Evolutionary conservation across 2,329 filamentous ascomycete genomes (phyloP).

Genomic region (Cladosporium colombiae): DNA sequence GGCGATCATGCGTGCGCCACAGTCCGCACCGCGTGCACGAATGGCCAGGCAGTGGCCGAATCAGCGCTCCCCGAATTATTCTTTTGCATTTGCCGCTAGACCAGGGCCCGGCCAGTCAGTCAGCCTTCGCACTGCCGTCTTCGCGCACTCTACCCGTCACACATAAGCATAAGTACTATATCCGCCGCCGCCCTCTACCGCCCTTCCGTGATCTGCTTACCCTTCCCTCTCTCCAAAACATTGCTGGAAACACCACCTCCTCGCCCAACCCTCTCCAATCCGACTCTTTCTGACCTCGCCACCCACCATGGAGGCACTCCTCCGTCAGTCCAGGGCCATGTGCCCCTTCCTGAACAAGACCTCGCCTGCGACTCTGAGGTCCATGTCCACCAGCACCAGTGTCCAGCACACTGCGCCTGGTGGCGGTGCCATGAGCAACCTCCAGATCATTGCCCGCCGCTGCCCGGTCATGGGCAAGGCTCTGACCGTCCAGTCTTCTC

Average conservation of each 20-base stretch:
- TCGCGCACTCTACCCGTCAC: conserved; percentile 14
- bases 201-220: conserved; percentile 8
- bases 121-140: conserved; percentile 10
- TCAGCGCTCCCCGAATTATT: neutral
- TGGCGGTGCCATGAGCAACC: conserved; percentile 93
- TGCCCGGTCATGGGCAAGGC: conserved; percentile 99
- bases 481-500: conserved; percentile 74
- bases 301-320: conserved; percentile 78
- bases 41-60: neutral
- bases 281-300: conserved; percentile 7
- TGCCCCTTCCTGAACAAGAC: conserved; percentile 97
- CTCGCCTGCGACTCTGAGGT: conserved; percentile 85
- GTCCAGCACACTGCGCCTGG: conserved; percentile 69
- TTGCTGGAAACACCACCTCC: neutral
- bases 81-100: conserved; percentile 15
- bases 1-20: neutral
- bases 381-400: conserved; percentile 74
- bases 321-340: conserved; percentile 93
- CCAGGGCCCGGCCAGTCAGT: conserved; percentile 8
- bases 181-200: neutral
- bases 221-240: neutral
- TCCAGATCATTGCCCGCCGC: conserved; percentile 89
- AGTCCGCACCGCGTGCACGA: neutral
- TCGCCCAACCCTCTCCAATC: neutral
- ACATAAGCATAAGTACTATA: conserved; percentile 20